These are phyloP conservation scores for Ogataea salicorniae DNA, from an alignment of 805 yeast species.

Conservation along the genomic window DNA sequence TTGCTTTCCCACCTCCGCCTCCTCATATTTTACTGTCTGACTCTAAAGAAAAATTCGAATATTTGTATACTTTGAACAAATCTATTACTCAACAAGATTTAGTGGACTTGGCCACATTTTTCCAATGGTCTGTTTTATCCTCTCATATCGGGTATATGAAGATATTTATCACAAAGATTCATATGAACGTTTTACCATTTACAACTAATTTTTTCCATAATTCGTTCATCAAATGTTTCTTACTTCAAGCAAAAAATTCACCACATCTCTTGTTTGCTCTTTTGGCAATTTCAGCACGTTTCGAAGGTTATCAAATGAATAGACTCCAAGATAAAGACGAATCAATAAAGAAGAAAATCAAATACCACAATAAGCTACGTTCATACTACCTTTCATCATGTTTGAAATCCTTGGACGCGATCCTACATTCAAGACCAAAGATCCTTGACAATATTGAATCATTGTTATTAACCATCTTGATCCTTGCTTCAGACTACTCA, in stretches of 20 bases:
- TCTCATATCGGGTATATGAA: conserved; percentile 30
- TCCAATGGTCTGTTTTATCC: conserved; percentile 27
- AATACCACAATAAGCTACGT: conserved; percentile 51
- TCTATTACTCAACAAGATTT: conserved; percentile 25
- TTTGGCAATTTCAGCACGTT: conserved; percentile 66
- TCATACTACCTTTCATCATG: conserved; percentile 64
- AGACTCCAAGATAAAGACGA: conserved; percentile 15
- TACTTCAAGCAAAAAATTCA: conserved; percentile 38
- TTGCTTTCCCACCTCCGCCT: conserved; percentile 25
- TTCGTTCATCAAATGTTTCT: conserved; percentile 29
- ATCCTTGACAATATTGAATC: conserved; percentile 60
- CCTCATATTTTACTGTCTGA: conserved; percentile 8
- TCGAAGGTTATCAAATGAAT: conserved; percentile 31
- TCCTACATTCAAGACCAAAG: conserved; percentile 35
- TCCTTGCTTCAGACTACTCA: conserved; percentile 62
- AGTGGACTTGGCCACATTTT: conserved; percentile 25
- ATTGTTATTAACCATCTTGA: conserved; percentile 59
- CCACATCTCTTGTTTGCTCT: conserved; percentile 65
- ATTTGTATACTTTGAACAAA: conserved; percentile 23
- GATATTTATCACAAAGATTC: conserved; percentile 31
- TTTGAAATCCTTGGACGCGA: conserved; percentile 52
- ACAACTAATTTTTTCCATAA: conserved; percentile 30
- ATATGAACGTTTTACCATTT: conserved; percentile 32
- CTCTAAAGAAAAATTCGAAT: conserved; percentile 22
- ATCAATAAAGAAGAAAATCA: conserved; percentile 13